Percentiles rank a stretch among this genome's conserved stretches.
phyloP scores from a whole-genome alignment of 2,329 filamentous ascomycete genomes.

The Neofusicoccum sp. region DNA sequence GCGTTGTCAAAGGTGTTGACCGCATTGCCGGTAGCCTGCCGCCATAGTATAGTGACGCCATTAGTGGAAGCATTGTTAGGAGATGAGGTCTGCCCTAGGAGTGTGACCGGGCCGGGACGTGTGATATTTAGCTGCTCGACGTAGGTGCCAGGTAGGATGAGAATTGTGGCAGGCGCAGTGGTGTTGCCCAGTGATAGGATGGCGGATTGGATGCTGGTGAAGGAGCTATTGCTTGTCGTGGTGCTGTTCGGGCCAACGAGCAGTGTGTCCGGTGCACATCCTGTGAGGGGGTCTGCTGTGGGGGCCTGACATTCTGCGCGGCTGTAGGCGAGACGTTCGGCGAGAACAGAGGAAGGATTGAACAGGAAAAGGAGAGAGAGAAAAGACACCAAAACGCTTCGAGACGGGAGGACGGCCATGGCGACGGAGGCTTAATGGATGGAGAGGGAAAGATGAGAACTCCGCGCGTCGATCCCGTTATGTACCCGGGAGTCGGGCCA shows the following conservation, averaged over 20 bases:
- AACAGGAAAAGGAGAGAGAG: not conserved
- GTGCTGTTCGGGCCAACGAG: constrained; percentile 28
- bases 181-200: constrained; percentile 48
- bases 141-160: constrained; percentile 61
- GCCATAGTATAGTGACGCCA: constrained; percentile 58
- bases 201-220: constrained; percentile 47
- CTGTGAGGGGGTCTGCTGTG: constrained; percentile 36
- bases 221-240: constrained; percentile 21
- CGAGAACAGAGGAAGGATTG: constrained; percentile 33
- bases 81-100: constrained; percentile 55
- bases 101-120: constrained; percentile 58
- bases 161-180: constrained; percentile 52
- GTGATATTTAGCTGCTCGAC: constrained; percentile 66
- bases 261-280: constrained; percentile 37
- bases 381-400: not conserved
- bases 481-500: not conserved
- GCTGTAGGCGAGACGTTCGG: not conserved
- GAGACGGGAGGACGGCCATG: not conserved
- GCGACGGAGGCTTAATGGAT: not conserved
- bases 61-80: constrained; percentile 50
- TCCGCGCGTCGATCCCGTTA: not conserved
- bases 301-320: constrained; percentile 36
- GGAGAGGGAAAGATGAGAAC: not conserved
- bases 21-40: constrained; percentile 50
- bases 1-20: constrained; percentile 57